Conservation (phyloP, 495 filamentous ascomycete genomes). For the Hyphodiscus hymeniophilus region DNA sequence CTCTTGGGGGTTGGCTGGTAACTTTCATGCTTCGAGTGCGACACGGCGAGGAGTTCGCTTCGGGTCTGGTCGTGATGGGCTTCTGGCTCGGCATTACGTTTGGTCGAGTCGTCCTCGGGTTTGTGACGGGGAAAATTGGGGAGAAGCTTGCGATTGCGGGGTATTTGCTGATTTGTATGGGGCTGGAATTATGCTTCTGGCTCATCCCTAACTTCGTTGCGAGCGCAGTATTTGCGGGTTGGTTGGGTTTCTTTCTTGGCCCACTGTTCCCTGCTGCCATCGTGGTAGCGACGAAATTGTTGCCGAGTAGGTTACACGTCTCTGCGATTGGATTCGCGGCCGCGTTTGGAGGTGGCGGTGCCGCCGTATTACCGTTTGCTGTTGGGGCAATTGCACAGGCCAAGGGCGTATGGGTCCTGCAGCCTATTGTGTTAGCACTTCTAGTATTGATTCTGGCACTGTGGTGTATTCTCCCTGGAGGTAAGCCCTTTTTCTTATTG, state of each 20-base stretch:
- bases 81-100: constrained; percentile 81
- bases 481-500: no score
- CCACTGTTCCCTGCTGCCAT: constrained; percentile 76
- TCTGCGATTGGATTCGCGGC: constrained; percentile 75
- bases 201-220: constrained; percentile 69
- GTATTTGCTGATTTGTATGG: constrained; percentile 55
- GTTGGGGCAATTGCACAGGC: constrained; percentile 77
- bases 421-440: constrained; percentile 6
- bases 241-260: constrained; percentile 73
- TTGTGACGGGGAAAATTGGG: constrained; percentile 60
- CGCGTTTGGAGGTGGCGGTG: constrained; percentile 72
- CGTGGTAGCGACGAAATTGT: constrained; percentile 70
- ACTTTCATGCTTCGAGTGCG: constrained; percentile 77
- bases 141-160: constrained; percentile 57
- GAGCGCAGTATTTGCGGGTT: constrained; percentile 61
- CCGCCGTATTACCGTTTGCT: constrained; percentile 74
- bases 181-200: constrained; percentile 74
- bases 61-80: constrained; percentile 72
- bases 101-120: constrained; percentile 63
- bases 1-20: constrained; percentile 81
- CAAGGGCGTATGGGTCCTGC: constrained; percentile 59
- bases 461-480: constrained; percentile 21
- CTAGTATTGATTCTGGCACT: constrained; percentile 14
- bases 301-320: constrained; percentile 72
- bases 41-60: constrained; percentile 56